Evolutionary conservation across 2,329 filamentous ascomycete genomes (phyloP).

Genomic region (Epicoccum nigrum): DNA sequence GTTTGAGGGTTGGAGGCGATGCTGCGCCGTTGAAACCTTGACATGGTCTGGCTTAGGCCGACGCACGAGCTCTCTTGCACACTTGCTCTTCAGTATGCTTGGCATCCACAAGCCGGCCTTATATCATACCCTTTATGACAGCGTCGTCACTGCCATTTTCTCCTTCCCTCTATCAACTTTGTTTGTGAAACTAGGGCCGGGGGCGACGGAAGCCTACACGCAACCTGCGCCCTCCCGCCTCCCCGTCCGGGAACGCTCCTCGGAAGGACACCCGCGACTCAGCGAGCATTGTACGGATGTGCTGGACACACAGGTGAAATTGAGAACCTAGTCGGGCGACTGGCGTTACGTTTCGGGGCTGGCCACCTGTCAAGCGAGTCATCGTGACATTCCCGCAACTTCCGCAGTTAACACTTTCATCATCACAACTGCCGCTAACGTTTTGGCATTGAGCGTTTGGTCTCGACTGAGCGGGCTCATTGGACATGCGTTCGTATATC

Average conservation of each 20-base stretch:
- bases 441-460: conserved; percentile 8
- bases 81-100: conserved; percentile 9
- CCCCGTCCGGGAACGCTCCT: conserved; percentile 10
- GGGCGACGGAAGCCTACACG: conserved; percentile 1
- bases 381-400: conserved; percentile 7
- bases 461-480: conserved; percentile 3
- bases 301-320: conserved; percentile 8
- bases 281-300: conserved; percentile 6
- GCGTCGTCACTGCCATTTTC: neutral
- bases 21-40: conserved; percentile 35
- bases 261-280: conserved; percentile 1
- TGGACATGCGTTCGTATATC: neutral
- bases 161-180: conserved; percentile 2
- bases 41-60: conserved; percentile 28
- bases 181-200: conserved; percentile 1
- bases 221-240: conserved; percentile 13
- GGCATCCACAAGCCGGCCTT: conserved; percentile 4
- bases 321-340: conserved; percentile 7
- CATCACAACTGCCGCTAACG: conserved; percentile 10
- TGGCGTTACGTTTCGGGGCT: conserved; percentile 9
- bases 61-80: conserved; percentile 22
- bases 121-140: conserved; percentile 3
- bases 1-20: conserved; percentile 19
- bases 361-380: conserved; percentile 7
- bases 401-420: conserved; percentile 3